phyloP scores from a whole-genome alignment of 179 eudicot genomes.

The Beta macrorhiza region DNA sequence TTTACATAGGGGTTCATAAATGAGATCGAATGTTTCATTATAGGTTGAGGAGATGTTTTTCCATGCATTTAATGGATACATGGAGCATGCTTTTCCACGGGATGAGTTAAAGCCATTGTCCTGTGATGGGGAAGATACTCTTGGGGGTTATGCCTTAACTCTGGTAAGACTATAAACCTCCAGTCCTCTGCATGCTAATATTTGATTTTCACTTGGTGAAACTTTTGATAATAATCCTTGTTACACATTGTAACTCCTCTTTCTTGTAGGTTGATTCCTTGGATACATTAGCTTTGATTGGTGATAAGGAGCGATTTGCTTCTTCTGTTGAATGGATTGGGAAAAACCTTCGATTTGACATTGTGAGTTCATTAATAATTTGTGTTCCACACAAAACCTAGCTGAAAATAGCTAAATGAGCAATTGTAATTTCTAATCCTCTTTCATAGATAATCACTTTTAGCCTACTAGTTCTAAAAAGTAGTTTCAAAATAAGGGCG shows the following conservation, averaged over 20 bases:
- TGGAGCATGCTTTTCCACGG: slow-evolving; percentile 92
- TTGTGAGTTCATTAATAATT: slow-evolving; percentile 57
- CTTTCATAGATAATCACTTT: slow-evolving; percentile 1
- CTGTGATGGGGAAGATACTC: slow-evolving; percentile 91
- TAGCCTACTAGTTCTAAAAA: not conserved
- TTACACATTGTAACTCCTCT: not conserved
- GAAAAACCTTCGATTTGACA: slow-evolving; percentile 93
- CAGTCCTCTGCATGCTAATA: not conserved
- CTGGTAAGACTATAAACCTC: slow-evolving; percentile 48
- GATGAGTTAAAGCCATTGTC: slow-evolving; percentile 92
- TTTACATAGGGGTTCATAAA: not conserved
- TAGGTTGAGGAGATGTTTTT: slow-evolving; percentile 95
- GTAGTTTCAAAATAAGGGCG: not conserved
- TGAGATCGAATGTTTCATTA: slow-evolving; percentile 16
- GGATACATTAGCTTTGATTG: slow-evolving; percentile 93
- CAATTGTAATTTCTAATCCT: not conserved
- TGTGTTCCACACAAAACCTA: not conserved
- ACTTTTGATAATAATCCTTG: slow-evolving; percentile 4
- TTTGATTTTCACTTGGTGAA: slow-evolving; percentile 8
- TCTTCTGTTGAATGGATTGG: slow-evolving; percentile 95
- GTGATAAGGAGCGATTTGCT: slow-evolving; percentile 72
- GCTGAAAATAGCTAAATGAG: not conserved
- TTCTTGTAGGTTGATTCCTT: slow-evolving; percentile 77
- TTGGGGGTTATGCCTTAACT: slow-evolving; percentile 97
- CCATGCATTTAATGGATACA: slow-evolving; percentile 96